Evolutionary conservation across 2,329 filamentous ascomycete species (phyloP).

Genomic region (Cladobotryum protrusum): DNA sequence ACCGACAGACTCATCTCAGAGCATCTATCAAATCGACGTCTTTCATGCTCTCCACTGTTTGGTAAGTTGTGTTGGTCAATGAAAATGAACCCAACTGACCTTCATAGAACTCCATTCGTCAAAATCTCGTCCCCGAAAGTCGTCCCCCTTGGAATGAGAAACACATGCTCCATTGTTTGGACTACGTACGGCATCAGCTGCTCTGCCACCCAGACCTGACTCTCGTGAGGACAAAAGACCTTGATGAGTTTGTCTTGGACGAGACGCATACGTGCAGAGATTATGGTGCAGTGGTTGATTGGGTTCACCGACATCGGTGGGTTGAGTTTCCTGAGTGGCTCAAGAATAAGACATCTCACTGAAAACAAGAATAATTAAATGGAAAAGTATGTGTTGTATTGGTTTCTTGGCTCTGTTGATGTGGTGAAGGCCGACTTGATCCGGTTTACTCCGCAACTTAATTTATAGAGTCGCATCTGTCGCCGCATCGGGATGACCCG

Average conservation of each 20-base stretch:
- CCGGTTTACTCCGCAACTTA: too few species aligned
- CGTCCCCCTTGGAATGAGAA: slow-evolving; percentile 11
- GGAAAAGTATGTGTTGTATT: too few species aligned
- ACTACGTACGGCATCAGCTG: slow-evolving; percentile 13
- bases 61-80: slow-evolving; percentile 1
- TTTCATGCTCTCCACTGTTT: slow-evolving; percentile 14
- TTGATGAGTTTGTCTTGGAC: slow-evolving; percentile 13
- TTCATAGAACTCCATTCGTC: slow-evolving; percentile 11
- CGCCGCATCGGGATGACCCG: too few species aligned
- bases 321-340: slow-evolving; percentile 11
- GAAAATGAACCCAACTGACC: not conserved
- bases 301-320: slow-evolving; percentile 16
- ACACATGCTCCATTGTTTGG: slow-evolving; percentile 14
- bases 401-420: too few species aligned
- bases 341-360: not conserved
- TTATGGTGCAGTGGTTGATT: slow-evolving; percentile 9
- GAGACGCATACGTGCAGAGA: slow-evolving; percentile 12
- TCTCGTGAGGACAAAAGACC: slow-evolving; percentile 10
- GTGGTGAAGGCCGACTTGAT: too few species aligned
- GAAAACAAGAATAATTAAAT: too few species aligned
- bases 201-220: slow-evolving; percentile 13
- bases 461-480: too few species aligned
- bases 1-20: slow-evolving; percentile 11
- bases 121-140: slow-evolving; percentile 10
- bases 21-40: slow-evolving; percentile 13